Conservation (phyloP, 2,329 filamentous ascomycete species). For the Ploettnerulaceae sp. region DNA sequence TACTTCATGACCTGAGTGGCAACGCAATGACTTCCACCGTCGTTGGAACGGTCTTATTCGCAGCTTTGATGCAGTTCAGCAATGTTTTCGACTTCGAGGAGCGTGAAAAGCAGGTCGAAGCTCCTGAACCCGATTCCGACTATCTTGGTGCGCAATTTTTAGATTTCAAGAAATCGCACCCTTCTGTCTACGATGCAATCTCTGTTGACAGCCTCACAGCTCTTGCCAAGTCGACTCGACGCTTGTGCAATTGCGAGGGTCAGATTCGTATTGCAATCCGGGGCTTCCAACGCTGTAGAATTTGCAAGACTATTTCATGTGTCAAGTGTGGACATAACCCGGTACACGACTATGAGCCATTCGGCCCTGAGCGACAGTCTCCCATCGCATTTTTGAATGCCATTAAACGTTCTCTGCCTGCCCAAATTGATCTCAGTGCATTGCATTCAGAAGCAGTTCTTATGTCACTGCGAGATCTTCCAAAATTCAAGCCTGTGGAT, state of each 20-base stretch:
- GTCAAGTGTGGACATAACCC: slow-evolving; percentile 50
- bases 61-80: slow-evolving; percentile 45
- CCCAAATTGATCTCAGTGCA: slow-evolving; percentile 34
- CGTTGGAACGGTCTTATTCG: slow-evolving; percentile 57
- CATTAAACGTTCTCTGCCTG: slow-evolving; percentile 41
- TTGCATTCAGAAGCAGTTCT: not conserved
- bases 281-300: slow-evolving; percentile 42
- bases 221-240: slow-evolving; percentile 34
- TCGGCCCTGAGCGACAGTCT: slow-evolving; percentile 29
- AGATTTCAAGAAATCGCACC: not conserved
- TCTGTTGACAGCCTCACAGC: slow-evolving; percentile 16
- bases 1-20: slow-evolving; percentile 67
- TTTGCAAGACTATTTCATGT: slow-evolving; percentile 53
- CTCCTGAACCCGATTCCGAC: not conserved
- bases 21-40: slow-evolving; percentile 78
- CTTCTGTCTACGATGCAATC: slow-evolving; percentile 10
- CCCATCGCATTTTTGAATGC: slow-evolving; percentile 42
- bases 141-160: slow-evolving; percentile 1
- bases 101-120: slow-evolving; percentile 7
- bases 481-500: not conserved
- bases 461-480: not conserved
- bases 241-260: slow-evolving; percentile 55
- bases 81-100: slow-evolving; percentile 4
- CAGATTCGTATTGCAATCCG: slow-evolving; percentile 36
- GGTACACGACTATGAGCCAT: slow-evolving; percentile 31